Conservation (phyloP, 768 basidiomycete species). For the Naematelia aurantialba region DNA sequence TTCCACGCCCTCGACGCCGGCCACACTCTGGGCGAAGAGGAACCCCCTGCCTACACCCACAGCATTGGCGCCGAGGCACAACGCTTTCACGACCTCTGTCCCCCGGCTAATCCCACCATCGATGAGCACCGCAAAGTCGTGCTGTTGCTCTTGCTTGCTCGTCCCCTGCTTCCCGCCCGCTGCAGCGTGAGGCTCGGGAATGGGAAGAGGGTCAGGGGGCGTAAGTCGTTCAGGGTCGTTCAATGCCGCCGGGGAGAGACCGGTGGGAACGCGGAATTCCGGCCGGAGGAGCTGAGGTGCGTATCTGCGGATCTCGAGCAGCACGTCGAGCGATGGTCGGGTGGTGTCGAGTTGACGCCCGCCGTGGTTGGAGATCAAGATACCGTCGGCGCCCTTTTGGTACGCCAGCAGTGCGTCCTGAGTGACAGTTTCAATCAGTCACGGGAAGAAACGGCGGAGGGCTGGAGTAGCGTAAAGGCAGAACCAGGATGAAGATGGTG, state of each 20-base stretch:
- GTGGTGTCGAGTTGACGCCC: slow-evolving; percentile 55
- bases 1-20: slow-evolving; percentile 37
- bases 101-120: slow-evolving; percentile 41
- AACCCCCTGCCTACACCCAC: slow-evolving; percentile 47
- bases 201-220: slow-evolving; percentile 11
- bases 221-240: slow-evolving; percentile 13
- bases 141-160: slow-evolving; percentile 11
- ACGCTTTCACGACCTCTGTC: slow-evolving; percentile 46
- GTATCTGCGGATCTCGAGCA: slow-evolving; percentile 42
- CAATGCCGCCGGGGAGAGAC: slow-evolving; percentile 13
- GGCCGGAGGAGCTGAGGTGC: slow-evolving; percentile 34
- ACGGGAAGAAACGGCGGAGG: background rate
- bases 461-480: background rate
- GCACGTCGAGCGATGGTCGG: slow-evolving; percentile 31
- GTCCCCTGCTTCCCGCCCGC: background rate
- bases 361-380: slow-evolving; percentile 61
- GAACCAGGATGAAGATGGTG: background rate
- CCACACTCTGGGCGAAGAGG: slow-evolving; percentile 43
- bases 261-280: slow-evolving; percentile 32
- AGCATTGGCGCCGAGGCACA: slow-evolving; percentile 47
- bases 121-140: slow-evolving; percentile 30
- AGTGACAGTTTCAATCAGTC: background rate
- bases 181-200: no score
- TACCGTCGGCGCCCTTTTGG: slow-evolving; percentile 79
- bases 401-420: slow-evolving; percentile 80